Conservation (phyloP, 225 moss, liverwort and hornwort genomes). For the Bryoerythrophyllum caledonicum region DNA sequence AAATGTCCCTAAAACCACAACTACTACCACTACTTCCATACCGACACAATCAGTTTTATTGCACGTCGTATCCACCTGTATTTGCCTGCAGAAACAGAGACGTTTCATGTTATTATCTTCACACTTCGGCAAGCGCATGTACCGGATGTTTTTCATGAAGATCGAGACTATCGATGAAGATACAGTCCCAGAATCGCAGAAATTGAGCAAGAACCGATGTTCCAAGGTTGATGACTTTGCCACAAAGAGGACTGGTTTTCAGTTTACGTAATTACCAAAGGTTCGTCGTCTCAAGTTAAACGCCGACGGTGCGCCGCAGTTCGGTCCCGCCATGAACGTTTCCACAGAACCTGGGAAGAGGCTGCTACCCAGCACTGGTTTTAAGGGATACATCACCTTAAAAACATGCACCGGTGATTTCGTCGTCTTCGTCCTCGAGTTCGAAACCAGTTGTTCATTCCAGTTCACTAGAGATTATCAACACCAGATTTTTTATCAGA, state of each 20-base stretch:
- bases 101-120: background rate
- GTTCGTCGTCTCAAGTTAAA: background rate
- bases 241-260: too few relatives aligned
- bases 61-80: constrained; percentile 6
- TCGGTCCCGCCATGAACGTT: constrained; percentile 1
- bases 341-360: constrained; percentile 26
- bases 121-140: too few relatives aligned
- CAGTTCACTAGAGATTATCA: background rate
- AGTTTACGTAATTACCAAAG: background rate
- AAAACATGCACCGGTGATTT: background rate
- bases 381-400: constrained; percentile 19
- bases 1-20: too few relatives aligned
- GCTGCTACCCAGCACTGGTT: constrained; percentile 28
- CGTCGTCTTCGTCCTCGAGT: too few relatives aligned
- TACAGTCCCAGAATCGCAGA: too few relatives aligned
- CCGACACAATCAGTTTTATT: background rate
- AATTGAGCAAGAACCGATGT: too few relatives aligned
- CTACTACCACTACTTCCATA: too few relatives aligned
- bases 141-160: too few relatives aligned
- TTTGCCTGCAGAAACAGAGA: constrained; percentile 16
- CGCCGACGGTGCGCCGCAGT: background rate
- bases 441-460: background rate
- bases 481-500: background rate
- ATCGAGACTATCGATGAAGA: too few relatives aligned
- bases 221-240: too few relatives aligned